Conservation (phyloP, 352 stramenopile genomes). For the Peronospora farinosa region DNA sequence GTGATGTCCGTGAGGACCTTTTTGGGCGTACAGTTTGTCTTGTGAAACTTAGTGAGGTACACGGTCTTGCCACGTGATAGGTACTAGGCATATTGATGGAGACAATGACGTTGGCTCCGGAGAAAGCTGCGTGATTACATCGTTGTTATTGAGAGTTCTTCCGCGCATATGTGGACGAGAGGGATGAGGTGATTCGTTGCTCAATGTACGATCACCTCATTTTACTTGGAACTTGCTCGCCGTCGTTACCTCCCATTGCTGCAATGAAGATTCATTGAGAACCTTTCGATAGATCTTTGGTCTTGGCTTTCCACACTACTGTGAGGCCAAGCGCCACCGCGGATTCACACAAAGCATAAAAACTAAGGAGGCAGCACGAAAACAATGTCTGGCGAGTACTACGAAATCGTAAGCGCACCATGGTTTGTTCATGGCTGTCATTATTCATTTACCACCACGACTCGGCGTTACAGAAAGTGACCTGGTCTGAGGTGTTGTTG, state of each 20-base stretch:
- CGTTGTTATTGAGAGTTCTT: too few species aligned
- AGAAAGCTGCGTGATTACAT: conserved; percentile 71
- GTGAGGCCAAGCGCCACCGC: too few species aligned
- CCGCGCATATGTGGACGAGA: too few species aligned
- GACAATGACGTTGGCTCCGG: too few species aligned
- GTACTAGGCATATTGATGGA: too few species aligned
- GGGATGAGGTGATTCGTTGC: conserved; percentile 65
- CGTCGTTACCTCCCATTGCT: conserved; percentile 28
- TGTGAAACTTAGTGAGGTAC: conserved; percentile 89
- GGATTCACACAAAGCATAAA: too few species aligned
- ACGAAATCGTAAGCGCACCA: background rate
- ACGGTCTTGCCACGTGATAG: conserved; percentile 87
- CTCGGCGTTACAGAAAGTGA: background rate
- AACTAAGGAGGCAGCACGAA: too few species aligned
- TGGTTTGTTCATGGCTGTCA: conserved; percentile 6
- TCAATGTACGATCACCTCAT: conserved; percentile 80
- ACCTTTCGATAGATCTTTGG: too few species aligned
- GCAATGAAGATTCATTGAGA: too few species aligned
- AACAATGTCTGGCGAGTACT: too few species aligned
- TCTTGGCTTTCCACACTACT: too few species aligned
- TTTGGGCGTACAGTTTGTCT: conserved; percentile 63
- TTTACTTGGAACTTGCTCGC: conserved; percentile 35
- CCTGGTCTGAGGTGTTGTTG: background rate
- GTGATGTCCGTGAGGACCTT: conserved; percentile 86
- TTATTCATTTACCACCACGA: conserved; percentile 19